Percentiles rank a stretch among this genome's conserved stretches.
phyloP scores from a whole-genome alignment of 2,329 filamentous ascomycete species.

The Fusarium sp. region DNA sequence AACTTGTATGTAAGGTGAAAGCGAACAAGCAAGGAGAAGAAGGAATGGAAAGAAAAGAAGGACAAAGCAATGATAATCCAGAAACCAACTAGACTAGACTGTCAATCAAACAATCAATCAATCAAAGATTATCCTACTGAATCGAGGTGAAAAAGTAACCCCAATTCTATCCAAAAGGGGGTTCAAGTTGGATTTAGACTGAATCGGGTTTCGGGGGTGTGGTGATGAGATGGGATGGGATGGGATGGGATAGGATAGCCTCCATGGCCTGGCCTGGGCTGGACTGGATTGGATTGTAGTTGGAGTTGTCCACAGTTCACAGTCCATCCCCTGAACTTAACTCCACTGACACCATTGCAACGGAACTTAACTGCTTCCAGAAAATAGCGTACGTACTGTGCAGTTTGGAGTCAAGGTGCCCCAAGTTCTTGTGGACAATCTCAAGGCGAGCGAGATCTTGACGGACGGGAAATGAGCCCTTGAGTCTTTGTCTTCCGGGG shows the following conservation, averaged over 20 bases:
- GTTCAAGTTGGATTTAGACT: conserved; percentile 41
- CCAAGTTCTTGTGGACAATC: conserved; percentile 24
- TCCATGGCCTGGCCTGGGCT: neutral
- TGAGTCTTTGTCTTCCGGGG: conserved; percentile 32
- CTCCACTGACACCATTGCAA: conserved; percentile 31
- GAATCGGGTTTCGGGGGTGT: conserved; percentile 35
- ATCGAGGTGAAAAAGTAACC: neutral
- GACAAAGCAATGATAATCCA: conserved; percentile 23
- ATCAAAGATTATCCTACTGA: neutral
- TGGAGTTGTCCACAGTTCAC: neutral
- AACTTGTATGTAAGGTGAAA: conserved; percentile 7
- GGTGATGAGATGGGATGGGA: conserved; percentile 2
- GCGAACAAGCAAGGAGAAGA: conserved; percentile 14
- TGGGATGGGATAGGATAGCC: no score
- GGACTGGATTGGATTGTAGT: neutral
- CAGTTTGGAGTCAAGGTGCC: conserved; percentile 16
- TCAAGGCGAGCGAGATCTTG: conserved; percentile 35
- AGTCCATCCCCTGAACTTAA: conserved; percentile 14
- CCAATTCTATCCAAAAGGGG: conserved; percentile 44
- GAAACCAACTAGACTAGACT: conserved; percentile 22
- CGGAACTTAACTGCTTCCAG: conserved; percentile 32
- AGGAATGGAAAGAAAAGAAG: conserved; percentile 5
- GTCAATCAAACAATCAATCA: conserved; percentile 6
- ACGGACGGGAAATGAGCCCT: conserved; percentile 44
- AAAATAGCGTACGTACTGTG: conserved; percentile 36